Evolutionary conservation across 768 basidiomycete genomes (phyloP).

Genomic region (Amanita pseudoporphyria): DNA sequence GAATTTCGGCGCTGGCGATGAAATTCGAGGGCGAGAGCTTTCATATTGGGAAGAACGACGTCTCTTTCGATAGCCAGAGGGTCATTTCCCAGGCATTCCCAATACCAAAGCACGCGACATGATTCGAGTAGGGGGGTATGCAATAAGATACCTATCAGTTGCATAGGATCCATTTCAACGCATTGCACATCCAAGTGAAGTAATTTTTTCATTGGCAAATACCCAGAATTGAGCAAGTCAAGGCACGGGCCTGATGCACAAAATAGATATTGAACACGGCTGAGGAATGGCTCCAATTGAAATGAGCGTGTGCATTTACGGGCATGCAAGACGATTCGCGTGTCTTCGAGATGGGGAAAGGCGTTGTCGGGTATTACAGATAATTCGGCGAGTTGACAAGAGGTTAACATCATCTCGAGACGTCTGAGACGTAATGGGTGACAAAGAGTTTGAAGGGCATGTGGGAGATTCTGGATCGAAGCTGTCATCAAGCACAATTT

Average conservation of each 20-base stretch:
- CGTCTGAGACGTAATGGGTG: not conserved
- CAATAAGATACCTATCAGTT: not conserved
- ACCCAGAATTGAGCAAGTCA: not conserved
- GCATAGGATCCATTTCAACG: not conserved
- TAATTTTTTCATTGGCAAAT: not conserved
- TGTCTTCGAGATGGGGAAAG: not conserved
- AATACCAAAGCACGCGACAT: not conserved
- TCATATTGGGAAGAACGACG: slow-evolving; percentile 1
- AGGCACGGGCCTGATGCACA: slow-evolving; percentile 2
- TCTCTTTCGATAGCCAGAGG: not conserved
- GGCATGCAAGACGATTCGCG: not conserved
- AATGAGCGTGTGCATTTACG: not conserved
- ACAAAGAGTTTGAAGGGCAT: not conserved
- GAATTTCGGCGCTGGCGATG: not conserved
- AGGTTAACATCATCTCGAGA: slow-evolving; percentile 1
- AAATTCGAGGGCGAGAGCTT: not conserved
- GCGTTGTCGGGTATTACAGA: not conserved
- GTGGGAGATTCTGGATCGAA: not conserved
- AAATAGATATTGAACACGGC: not conserved
- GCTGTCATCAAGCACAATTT: not conserved
- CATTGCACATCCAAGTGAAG: slow-evolving; percentile 1
- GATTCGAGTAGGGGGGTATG: not conserved
- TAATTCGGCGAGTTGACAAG: not conserved
- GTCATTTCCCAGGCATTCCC: not conserved
- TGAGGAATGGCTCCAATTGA: not conserved